Conservation (phyloP, 257 asterid species). For the Capsicum chinense region DNA sequence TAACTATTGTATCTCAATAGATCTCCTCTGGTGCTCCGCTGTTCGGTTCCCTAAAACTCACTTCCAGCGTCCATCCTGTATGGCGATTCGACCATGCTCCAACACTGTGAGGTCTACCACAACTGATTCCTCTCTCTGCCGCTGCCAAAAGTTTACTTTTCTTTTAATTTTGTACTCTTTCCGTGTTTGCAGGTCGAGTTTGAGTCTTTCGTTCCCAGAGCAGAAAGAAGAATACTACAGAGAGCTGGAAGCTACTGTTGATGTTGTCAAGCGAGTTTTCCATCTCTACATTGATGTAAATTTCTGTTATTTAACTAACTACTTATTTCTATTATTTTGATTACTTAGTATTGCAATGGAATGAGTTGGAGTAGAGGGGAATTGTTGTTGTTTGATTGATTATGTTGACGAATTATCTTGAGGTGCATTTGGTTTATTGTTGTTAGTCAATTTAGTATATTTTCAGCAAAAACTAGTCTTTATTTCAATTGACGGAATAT, state of each 20-base stretch:
- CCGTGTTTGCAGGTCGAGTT: constrained; percentile 53
- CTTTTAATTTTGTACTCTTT: background rate
- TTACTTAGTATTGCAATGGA: too few relatives aligned
- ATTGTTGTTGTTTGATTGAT: too few relatives aligned
- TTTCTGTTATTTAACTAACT: constrained; percentile 8
- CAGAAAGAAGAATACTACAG: constrained; percentile 61
- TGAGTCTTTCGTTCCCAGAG: constrained; percentile 61
- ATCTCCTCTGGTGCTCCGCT: constrained; percentile 56
- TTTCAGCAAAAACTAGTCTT: too few relatives aligned
- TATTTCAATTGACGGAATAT: too few relatives aligned
- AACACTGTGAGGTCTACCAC: constrained; percentile 53
- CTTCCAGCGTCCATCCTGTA: constrained; percentile 41
- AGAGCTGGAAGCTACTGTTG: constrained; percentile 74
- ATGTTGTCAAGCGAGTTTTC: constrained; percentile 37
- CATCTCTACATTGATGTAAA: constrained; percentile 79
- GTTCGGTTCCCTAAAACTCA: constrained; percentile 45
- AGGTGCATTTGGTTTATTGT: too few relatives aligned
- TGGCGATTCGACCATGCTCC: constrained; percentile 52
- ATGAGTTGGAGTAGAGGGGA: too few relatives aligned
- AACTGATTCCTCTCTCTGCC: background rate
- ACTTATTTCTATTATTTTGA: too few relatives aligned
- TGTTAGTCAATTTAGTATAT: too few relatives aligned
- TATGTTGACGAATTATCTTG: too few relatives aligned
- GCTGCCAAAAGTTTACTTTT: background rate
- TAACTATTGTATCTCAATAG: constrained; percentile 42